Evolutionary conservation across 345 rosid species (phyloP).

Genomic region (Rhizophora apiculata): DNA sequence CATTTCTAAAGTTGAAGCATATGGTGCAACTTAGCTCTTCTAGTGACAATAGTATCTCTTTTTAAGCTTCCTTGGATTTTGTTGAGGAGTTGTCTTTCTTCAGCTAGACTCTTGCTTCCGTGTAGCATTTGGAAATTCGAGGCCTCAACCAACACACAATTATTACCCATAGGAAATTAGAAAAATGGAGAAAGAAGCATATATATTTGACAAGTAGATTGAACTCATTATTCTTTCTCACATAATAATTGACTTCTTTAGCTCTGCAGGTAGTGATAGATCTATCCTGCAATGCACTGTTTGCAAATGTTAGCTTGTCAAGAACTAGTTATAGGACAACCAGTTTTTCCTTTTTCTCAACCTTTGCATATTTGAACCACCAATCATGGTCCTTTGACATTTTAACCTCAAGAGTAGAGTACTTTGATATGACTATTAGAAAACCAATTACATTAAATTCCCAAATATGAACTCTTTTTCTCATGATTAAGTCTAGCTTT

Average conservation of each 20-base stretch:
- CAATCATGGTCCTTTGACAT: background rate
- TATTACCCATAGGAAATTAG: too few species aligned
- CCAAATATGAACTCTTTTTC: background rate
- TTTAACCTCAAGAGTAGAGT: background rate
- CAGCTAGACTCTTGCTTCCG: too few species aligned
- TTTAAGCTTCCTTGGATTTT: too few species aligned
- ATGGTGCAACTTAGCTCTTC: too few species aligned
- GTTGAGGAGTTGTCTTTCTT: too few species aligned
- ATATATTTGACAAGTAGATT: background rate
- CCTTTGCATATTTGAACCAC: background rate
- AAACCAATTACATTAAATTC: background rate
- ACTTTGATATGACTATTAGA: background rate
- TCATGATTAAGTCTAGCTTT: too few species aligned
- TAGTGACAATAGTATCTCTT: too few species aligned
- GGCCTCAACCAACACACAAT: too few species aligned
- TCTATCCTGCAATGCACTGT: slow-evolving; percentile 2
- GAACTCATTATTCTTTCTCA: background rate
- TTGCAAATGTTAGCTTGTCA: slow-evolving; percentile 16
- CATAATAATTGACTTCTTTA: background rate
- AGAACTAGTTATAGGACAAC: background rate
- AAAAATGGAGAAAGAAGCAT: too few species aligned
- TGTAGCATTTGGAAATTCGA: too few species aligned
- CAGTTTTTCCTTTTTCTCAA: background rate
- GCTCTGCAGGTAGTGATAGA: background rate
- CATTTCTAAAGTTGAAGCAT: too few species aligned